Base-by-base conservation (phyloP, 176 grass and related monocot genomes). In the Eragrostis curvula region DNA sequence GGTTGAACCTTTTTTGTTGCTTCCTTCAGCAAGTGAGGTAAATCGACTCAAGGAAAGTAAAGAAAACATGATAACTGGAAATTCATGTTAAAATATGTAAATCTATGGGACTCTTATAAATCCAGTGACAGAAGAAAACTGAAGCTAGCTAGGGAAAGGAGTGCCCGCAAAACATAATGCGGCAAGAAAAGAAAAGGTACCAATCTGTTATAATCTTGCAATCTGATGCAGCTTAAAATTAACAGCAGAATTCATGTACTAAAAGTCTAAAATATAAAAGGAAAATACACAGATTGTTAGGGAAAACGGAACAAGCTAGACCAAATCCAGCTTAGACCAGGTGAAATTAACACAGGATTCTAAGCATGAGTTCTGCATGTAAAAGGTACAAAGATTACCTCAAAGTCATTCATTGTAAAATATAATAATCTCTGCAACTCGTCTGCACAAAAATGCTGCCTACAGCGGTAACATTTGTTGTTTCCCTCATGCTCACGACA, bases 1-100 rank as follows among this genome's bases (percentile, higher is more conserved):
- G 96, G 96, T 79, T 95, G 92, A 84, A 98, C 90, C 86, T 91
- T 75, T 91, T 93, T 98, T 68, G 79, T 66, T 79, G 92, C 96
- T 85, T 91, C 90, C 92, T 98, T 68, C 50, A 90, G 50, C 20
- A 21, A 83, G 68, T 14, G 75, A 84, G 53, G 16, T 16, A 18
- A 55, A 21, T 55, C 51, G 6, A 55, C 18, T 55, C 18, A 55
- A 18, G 1, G 6, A 21, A 55, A 55, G 51, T 20, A 55, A 21
- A 18, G 0, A 21, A 52, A 51, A n/a, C n/a, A n/a, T 15, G 11
- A 5, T 5, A 51, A 51, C 49, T 51, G 2, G 44, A 16, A 24
- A 70, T 49, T 30, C 16, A 48, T 17, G 12, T 80, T 74, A 46
- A 77, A 68, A 52, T 24, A n/a, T 25, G 2, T 12, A 66, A 79